Percentiles rank a stretch among this genome's conserved stretches.
Evolutionary conservation across 441 rosid species (phyloP).

Genomic region (Macaranga tanarius): DNA sequence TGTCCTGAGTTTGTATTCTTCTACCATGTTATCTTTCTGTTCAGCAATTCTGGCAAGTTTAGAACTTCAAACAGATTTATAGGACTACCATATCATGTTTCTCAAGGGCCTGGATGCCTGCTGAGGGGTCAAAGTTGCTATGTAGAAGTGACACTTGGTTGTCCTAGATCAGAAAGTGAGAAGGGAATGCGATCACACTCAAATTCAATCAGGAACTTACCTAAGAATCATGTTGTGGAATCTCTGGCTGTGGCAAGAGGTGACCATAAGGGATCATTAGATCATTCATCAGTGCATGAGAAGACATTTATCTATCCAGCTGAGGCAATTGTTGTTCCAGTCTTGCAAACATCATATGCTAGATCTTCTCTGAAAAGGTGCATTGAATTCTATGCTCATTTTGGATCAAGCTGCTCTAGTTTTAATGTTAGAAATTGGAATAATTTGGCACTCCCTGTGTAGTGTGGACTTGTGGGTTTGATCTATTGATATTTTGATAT

Average conservation of each 20-base stretch:
- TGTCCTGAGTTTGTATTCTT: conserved; percentile 25
- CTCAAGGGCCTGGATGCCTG: conserved; percentile 61
- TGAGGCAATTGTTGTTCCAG: conserved; percentile 94
- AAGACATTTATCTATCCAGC: conserved; percentile 86
- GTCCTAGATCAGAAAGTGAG: conserved; percentile 52
- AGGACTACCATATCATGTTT: conserved; percentile 69
- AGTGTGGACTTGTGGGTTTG: conserved; percentile 2
- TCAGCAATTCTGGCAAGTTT: conserved; percentile 62
- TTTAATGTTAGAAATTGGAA: neutral
- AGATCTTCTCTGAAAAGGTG: conserved; percentile 93
- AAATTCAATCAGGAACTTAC: conserved; percentile 43
- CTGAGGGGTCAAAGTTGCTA: conserved; percentile 71
- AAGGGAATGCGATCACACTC: conserved; percentile 47
- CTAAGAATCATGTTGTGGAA: conserved; percentile 64
- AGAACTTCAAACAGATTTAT: conserved; percentile 60
- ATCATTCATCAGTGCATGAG: conserved; percentile 44
- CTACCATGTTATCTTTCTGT: conserved; percentile 21
- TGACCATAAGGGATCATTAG: conserved; percentile 55
- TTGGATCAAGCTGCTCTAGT: conserved; percentile 7
- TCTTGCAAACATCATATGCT: conserved; percentile 82
- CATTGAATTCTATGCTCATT: conserved; percentile 20
- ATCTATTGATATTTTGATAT: neutral
- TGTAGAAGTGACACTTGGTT: conserved; percentile 89
- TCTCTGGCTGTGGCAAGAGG: conserved; percentile 56
- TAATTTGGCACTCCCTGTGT: neutral